Percentiles rank a stretch among this genome's conserved stretches.
phyloP scores from a whole-genome alignment of 1,284 basidiomycete genomes.

The Leccinum subrobustum region DNA sequence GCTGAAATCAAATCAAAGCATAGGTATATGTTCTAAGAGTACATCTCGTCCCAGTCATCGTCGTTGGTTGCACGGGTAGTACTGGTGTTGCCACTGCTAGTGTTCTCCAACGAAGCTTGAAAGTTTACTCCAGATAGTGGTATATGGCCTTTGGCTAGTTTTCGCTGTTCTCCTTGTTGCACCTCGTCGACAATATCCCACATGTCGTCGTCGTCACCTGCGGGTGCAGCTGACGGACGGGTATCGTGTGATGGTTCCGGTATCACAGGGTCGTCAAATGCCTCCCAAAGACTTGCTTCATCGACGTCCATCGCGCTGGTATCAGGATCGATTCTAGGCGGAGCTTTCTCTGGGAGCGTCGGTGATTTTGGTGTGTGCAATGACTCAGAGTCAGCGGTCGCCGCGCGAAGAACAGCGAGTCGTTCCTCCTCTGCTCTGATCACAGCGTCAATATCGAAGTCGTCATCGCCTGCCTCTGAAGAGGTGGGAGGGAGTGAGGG shows the following conservation, averaged over 20 bases:
- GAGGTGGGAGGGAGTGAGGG: too few species aligned
- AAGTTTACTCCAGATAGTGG: slow-evolving; percentile 24
- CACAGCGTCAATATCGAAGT: too few species aligned
- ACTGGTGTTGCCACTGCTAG: slow-evolving; percentile 7
- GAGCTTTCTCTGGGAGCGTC: slow-evolving; percentile 10
- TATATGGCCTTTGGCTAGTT: slow-evolving; percentile 11
- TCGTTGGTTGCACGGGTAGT: slow-evolving; percentile 32
- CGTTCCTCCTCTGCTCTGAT: too few species aligned
- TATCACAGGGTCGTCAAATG: slow-evolving; percentile 21
- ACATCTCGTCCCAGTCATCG: slow-evolving; percentile 54
- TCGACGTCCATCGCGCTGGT: slow-evolving; percentile 41
- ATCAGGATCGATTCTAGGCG: slow-evolving; percentile 14
- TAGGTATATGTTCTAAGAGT: slow-evolving; percentile 31
- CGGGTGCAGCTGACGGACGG: slow-evolving; percentile 2
- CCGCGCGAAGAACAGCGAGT: too few species aligned
- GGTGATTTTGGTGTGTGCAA: background rate
- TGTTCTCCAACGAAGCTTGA: slow-evolving; percentile 29
- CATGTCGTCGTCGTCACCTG: slow-evolving; percentile 61
- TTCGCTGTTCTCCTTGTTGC: slow-evolving; percentile 14
- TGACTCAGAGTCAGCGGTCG: too few species aligned
- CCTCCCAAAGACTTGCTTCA: slow-evolving; percentile 55
- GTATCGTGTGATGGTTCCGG: slow-evolving; percentile 11
- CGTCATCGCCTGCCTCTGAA: too few species aligned
- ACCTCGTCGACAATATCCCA: slow-evolving; percentile 63
- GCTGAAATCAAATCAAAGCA: too few species aligned